phyloP scores from a whole-genome alignment of 2,329 filamentous ascomycete genomes.

The Dactylellina sp. region DNA sequence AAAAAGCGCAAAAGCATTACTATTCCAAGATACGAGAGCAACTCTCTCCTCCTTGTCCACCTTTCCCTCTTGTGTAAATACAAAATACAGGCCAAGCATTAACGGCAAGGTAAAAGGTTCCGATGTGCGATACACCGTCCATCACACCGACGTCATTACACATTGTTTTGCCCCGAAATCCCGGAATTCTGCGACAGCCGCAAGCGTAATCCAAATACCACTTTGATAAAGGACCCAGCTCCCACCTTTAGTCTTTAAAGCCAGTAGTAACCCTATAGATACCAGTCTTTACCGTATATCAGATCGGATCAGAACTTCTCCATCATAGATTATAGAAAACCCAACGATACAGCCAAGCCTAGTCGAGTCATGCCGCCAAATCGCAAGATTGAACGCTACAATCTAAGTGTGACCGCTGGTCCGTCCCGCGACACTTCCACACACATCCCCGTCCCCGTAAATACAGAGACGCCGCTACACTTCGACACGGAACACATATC shows the following conservation, averaged over 20 bases:
- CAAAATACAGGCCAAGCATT: background rate
- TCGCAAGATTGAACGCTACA: constrained; percentile 39
- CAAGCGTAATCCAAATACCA: background rate
- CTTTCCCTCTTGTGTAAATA: background rate
- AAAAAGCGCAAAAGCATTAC: no score
- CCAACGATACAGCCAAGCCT: no score
- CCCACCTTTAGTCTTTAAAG: background rate
- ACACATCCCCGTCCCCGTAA: constrained; percentile 47
- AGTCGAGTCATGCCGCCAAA: constrained; percentile 13
- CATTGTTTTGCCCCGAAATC: background rate
- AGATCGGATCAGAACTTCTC: no score
- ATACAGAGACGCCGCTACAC: constrained; percentile 33
- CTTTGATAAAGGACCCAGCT: no score
- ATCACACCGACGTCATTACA: constrained; percentile 18
- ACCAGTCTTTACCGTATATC: constrained; percentile 3
- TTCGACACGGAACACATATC: constrained; percentile 48
- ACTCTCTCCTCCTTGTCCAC: background rate
- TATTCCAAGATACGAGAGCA: background rate
- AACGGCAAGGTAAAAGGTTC: constrained; percentile 2
- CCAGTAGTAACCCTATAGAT: background rate
- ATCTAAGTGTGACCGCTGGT: constrained; percentile 44
- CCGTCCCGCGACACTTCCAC: constrained; percentile 44
- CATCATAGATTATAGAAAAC: no score
- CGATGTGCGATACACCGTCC: constrained; percentile 11
- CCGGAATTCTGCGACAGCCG: constrained; percentile 3